Evolutionary conservation across 2,329 filamentous ascomycete genomes (phyloP).

Genomic region (Dendrostoma leiphaemia): DNA sequence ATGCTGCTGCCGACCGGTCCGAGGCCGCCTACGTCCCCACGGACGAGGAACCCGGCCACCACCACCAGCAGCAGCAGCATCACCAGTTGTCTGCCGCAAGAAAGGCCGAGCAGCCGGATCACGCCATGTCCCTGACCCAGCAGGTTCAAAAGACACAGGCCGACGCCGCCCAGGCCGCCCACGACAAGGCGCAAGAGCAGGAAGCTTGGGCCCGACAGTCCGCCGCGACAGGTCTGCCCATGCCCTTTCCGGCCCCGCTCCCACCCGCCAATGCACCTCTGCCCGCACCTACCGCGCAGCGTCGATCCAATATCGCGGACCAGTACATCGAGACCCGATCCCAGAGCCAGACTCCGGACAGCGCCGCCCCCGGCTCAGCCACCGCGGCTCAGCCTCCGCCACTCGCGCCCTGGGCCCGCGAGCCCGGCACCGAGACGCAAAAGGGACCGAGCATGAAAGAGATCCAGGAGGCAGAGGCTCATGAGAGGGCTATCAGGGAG

Average conservation of each 20-base stretch:
- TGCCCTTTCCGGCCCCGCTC: constrained; percentile 70
- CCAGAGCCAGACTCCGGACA: constrained; percentile 73
- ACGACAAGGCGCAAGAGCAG: constrained; percentile 50
- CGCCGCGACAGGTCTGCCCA: constrained; percentile 64
- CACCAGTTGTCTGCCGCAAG: too few relatives aligned
- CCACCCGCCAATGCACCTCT: constrained; percentile 76
- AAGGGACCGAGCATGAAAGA: constrained; percentile 93
- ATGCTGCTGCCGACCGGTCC: constrained; percentile 8
- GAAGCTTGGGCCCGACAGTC: constrained; percentile 55
- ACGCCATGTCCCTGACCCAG: constrained; percentile 71
- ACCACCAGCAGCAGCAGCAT: constrained; percentile 22
- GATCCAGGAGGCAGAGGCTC: constrained; percentile 93
- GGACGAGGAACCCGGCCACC: constrained; percentile 23
- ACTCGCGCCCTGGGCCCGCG: constrained; percentile 92
- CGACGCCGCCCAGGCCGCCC: constrained; percentile 36
- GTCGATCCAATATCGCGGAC: constrained; percentile 81
- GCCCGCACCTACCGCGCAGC: constrained; percentile 84
- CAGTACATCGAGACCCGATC: constrained; percentile 60
- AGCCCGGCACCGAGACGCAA: constrained; percentile 65
- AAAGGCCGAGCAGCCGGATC: constrained; percentile 28
- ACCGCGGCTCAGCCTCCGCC: constrained; percentile 58
- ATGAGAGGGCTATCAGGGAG: constrained; percentile 86
- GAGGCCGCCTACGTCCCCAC: constrained; percentile 17
- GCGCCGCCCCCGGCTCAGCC: constrained; percentile 34
- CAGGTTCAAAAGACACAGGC: constrained; percentile 76